Evolutionary conservation across 805 yeast species (phyloP).

Genomic region (Candida alai): DNA sequence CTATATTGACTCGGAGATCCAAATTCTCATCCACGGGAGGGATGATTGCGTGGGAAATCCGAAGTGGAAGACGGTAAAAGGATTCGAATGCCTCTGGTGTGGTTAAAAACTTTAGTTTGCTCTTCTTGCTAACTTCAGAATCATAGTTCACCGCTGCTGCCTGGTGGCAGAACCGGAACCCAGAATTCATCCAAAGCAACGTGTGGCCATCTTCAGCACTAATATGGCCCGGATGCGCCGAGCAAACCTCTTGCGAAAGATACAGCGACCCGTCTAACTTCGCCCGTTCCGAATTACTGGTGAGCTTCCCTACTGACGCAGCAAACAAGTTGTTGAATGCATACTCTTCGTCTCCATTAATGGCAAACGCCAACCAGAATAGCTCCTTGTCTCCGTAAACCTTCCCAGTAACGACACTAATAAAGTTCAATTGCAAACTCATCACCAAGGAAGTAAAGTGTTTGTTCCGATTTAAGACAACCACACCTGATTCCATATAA

Average conservation of each 20-base stretch:
- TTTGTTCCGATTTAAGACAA: slow-evolving; percentile 22
- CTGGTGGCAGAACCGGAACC: slow-evolving; percentile 34
- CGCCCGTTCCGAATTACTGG: slow-evolving; percentile 21
- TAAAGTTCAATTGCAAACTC: slow-evolving; percentile 25
- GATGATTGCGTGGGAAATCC: slow-evolving; percentile 19
- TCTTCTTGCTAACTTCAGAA: slow-evolving; percentile 17
- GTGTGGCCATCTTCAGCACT: slow-evolving; percentile 28
- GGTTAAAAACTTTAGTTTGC: slow-evolving; percentile 12
- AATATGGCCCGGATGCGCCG: slow-evolving; percentile 42
- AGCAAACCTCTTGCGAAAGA: slow-evolving; percentile 34
- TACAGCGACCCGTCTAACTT: slow-evolving; percentile 14
- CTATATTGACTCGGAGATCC: slow-evolving; percentile 22
- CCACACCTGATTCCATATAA: slow-evolving; percentile 36
- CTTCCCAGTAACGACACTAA: slow-evolving; percentile 17
- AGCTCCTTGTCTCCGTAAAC: slow-evolving; percentile 77
- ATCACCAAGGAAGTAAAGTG: slow-evolving; percentile 29
- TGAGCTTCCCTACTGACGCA: slow-evolving; percentile 47
- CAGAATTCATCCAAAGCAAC: slow-evolving; percentile 41
- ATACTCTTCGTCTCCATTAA: slow-evolving; percentile 49
- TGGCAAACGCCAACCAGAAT: slow-evolving; percentile 64
- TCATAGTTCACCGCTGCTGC: slow-evolving; percentile 14
- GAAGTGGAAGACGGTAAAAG: slow-evolving; percentile 22
- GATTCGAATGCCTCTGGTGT: slow-evolving; percentile 19
- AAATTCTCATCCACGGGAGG: slow-evolving; percentile 22
- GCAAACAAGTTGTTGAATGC: slow-evolving; percentile 49